These are phyloP conservation scores for Castanopsis chinensis DNA, from an alignment of 306 rosid species.

Conservation along the genomic window DNA sequence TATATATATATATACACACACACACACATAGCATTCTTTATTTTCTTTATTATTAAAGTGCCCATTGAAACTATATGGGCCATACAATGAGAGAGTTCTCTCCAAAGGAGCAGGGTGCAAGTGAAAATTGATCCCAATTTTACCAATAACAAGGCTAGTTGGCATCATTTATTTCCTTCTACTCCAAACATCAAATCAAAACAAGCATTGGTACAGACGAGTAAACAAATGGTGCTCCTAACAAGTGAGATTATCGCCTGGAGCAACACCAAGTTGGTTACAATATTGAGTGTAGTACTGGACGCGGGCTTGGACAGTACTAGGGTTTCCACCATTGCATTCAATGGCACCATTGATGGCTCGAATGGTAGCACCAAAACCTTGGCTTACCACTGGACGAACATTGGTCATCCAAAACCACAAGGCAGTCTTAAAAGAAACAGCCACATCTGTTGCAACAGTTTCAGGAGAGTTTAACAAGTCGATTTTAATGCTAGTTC, in stretches of 20 bases:
- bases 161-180: too few species aligned
- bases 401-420: slow-evolving; percentile 82
- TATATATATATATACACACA: too few species aligned
- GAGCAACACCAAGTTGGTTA: slow-evolving; percentile 52
- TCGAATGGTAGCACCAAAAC: slow-evolving; percentile 81
- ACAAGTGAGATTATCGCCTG: slow-evolving; percentile 70
- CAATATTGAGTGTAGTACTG: slow-evolving; percentile 61
- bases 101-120: too few species aligned
- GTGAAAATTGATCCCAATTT: too few species aligned
- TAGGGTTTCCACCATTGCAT: slow-evolving; percentile 52
- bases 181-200: too few species aligned
- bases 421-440: slow-evolving; percentile 70
- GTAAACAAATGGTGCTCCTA: slow-evolving; percentile 10
- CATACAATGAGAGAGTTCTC: too few species aligned
- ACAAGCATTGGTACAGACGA: too few species aligned
- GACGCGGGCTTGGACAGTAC: slow-evolving; percentile 45
- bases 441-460: slow-evolving; percentile 45
- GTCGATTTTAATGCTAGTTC: slow-evolving; percentile 50
- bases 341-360: slow-evolving; percentile 82
- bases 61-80: too few species aligned
- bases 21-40: too few species aligned
- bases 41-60: too few species aligned
- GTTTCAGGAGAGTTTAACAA: slow-evolving; percentile 69
- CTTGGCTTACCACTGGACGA: slow-evolving; percentile 51
- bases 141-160: too few species aligned